Evolutionary conservation across 805 yeast genomes (phyloP).

Genomic region (Schwanniomyces polymorphus): DNA sequence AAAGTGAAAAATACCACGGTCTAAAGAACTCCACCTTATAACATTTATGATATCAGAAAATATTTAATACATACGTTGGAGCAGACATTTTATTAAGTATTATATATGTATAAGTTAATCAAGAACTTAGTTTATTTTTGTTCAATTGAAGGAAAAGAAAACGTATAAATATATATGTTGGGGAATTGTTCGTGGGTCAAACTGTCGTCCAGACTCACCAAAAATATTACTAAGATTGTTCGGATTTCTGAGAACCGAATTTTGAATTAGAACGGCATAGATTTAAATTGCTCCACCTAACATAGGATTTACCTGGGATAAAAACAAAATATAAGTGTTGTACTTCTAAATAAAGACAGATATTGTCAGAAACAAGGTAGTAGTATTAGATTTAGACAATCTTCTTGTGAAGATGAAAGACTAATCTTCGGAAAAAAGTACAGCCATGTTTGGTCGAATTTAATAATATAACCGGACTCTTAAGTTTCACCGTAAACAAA

Average conservation of each 20-base stretch:
- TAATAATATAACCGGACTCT: too few species aligned
- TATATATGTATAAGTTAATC: constrained; percentile 1
- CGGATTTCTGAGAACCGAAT: constrained; percentile 11
- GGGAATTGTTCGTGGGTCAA: constrained; percentile 2
- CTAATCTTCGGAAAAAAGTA: too few species aligned
- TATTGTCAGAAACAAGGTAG: too few species aligned
- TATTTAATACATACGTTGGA: constrained; percentile 39
- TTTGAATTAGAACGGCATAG: neutral
- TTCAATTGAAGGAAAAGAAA: neutral
- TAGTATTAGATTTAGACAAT: too few species aligned
- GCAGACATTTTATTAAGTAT: constrained; percentile 30
- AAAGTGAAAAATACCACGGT: neutral
- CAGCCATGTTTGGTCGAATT: too few species aligned
- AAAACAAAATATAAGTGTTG: neutral
- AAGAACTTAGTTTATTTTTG: neutral
- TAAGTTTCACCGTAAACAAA: too few species aligned
- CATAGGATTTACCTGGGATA: neutral
- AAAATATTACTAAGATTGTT: constrained; percentile 1
- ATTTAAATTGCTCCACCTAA: neutral
- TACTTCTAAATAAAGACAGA: too few species aligned
- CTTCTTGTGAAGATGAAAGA: too few species aligned
- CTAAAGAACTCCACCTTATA: neutral
- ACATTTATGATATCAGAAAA: neutral
- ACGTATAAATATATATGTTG: constrained; percentile 4
- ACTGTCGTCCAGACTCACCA: constrained; percentile 3